phyloP scores from a whole-genome alignment of 352 stramenopile genomes.

The Globisporangium irregulare region DNA sequence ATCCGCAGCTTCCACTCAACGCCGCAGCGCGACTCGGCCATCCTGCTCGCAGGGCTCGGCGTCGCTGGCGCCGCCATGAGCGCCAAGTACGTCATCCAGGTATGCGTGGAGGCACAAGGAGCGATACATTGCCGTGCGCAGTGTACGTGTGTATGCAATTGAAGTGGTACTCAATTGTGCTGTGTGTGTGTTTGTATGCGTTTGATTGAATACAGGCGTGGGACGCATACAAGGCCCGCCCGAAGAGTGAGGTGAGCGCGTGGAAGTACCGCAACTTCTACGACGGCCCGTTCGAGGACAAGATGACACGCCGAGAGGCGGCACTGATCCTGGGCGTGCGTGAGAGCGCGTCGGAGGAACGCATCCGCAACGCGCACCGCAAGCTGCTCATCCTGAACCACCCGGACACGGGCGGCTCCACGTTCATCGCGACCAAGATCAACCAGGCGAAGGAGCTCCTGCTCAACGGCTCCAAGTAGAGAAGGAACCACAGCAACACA shows the following conservation, averaged over 20 bases:
- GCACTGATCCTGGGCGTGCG: constrained; percentile 98
- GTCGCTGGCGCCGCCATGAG: constrained; percentile 67
- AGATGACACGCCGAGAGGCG: constrained; percentile 98
- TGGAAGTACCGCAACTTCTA: constrained; percentile 91
- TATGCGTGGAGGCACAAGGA: constrained; percentile 8
- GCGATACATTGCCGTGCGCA: neutral
- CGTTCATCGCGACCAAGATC: constrained; percentile 98
- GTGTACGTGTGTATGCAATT: neutral
- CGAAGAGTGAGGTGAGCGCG: constrained; percentile 63
- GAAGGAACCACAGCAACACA: constrained; percentile 6
- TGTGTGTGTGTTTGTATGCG: neutral
- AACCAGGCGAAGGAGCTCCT: constrained; percentile 99
- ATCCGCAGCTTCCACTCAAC: constrained; percentile 64
- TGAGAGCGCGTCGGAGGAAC: constrained; percentile 92
- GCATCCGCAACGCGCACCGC: constrained; percentile 98
- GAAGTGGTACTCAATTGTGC: neutral
- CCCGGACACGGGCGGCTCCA: constrained; percentile 98
- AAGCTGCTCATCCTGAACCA: constrained; percentile 99
- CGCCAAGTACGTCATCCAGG: constrained; percentile 78
- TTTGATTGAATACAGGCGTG: constrained; percentile 37
- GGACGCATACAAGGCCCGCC: constrained; percentile 68
- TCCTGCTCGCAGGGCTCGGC: constrained; percentile 63
- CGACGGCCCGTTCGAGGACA: constrained; percentile 97
- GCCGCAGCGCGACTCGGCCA: constrained; percentile 51
- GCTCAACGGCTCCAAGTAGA: constrained; percentile 66